These are phyloP conservation scores for Phaffia australis DNA, from an alignment of 768 basidiomycete genomes.

Conservation along the genomic window DNA sequence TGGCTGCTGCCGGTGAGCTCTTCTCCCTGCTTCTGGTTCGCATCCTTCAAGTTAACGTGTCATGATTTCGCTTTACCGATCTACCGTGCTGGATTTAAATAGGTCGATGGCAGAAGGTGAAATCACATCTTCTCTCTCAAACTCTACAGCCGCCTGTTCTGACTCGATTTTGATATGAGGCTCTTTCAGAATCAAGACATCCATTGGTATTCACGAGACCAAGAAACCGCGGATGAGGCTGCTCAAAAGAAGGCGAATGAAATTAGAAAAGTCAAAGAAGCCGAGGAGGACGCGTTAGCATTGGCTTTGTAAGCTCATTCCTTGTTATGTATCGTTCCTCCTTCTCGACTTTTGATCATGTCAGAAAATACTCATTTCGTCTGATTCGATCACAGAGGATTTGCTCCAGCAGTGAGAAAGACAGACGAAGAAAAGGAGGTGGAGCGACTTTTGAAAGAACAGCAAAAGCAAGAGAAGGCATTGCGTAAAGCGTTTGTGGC, in stretches of 20 bases:
- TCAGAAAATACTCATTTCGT: background rate
- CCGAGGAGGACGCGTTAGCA: conserved; percentile 25
- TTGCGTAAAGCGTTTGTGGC: conserved; percentile 11
- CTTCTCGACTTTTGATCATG: background rate
- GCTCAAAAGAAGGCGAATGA: conserved; percentile 12
- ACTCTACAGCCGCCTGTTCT: no score
- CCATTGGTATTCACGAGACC: conserved; percentile 24
- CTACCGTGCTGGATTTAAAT: no score
- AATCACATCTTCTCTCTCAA: no score
- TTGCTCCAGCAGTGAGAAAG: conserved; percentile 14
- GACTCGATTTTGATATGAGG: background rate
- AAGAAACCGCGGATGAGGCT: conserved; percentile 9
- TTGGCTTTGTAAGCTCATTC: conserved; percentile 13
- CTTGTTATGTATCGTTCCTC: background rate
- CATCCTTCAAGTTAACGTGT: no score
- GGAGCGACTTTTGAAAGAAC: conserved; percentile 1
- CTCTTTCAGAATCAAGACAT: conserved; percentile 9
- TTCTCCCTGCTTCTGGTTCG: no score
- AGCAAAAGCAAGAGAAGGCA: conserved; percentile 1
- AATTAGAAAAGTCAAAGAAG: conserved; percentile 24
- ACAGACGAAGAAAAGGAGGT: conserved; percentile 2
- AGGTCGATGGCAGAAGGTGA: background rate
- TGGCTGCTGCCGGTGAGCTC: conserved; percentile 21
- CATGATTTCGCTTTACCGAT: no score
- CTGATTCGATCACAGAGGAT: conserved; percentile 1